A percentile compares a stretch with the other conserved stretches of the same genome.
phyloP scores from a whole-genome alignment of 331 rosid genomes.

The Prunus yedoensis region DNA sequence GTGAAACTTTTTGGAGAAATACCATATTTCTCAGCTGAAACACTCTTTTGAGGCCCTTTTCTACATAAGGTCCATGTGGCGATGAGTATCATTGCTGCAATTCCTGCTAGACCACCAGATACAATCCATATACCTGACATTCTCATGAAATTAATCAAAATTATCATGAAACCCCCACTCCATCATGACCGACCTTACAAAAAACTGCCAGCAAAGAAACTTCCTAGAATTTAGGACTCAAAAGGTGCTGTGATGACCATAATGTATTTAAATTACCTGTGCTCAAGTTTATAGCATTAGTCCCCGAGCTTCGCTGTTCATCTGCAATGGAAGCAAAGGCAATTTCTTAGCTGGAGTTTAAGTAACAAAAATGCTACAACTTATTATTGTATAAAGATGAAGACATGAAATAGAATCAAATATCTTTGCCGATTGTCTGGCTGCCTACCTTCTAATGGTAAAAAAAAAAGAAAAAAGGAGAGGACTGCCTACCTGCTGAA shows the following conservation, averaged over 20 bases:
- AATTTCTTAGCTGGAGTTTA: neutral
- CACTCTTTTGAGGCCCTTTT: slow-evolving; percentile 20
- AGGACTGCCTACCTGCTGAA: slow-evolving; percentile 33
- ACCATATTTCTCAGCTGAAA: slow-evolving; percentile 1
- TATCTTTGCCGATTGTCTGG: no score
- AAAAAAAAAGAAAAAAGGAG: no score
- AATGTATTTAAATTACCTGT: slow-evolving; percentile 31
- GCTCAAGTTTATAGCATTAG: slow-evolving; percentile 13
- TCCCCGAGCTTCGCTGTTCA: neutral
- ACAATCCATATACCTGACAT: slow-evolving; percentile 44
- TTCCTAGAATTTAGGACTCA: slow-evolving; percentile 4
- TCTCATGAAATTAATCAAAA: neutral
- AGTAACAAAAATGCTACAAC: neutral
- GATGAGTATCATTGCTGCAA: slow-evolving; percentile 24
- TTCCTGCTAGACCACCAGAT: slow-evolving; percentile 31
- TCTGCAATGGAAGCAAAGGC: slow-evolving; percentile 21
- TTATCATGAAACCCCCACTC: neutral
- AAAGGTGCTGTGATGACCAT: neutral
- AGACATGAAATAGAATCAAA: no score
- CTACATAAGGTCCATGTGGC: slow-evolving; percentile 27
- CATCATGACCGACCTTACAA: neutral
- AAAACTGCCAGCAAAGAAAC: neutral
- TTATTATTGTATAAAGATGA: neutral
- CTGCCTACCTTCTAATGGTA: no score
- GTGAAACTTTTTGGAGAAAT: neutral